Base-by-base conservation (phyloP, 345 rosid species). In the Salix brachista region DNA sequence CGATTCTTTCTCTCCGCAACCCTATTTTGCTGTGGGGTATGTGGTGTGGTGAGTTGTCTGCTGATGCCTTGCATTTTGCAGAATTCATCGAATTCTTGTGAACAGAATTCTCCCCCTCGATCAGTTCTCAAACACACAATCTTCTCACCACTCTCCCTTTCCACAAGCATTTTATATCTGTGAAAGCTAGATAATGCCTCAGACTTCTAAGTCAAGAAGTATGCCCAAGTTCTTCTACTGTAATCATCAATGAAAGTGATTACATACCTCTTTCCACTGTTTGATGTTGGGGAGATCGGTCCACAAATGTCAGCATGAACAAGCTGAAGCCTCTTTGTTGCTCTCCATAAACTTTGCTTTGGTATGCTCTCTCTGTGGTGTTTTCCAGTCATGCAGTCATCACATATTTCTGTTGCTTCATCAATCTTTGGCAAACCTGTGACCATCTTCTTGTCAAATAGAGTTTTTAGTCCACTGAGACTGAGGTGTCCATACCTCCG, bases 341-440 rank as follows among this genome's bases (percentile, higher is more conserved):
- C 62, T 56, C 62, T 56, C 62, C 62, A 56, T 3, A 23, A 18
- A 9, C 62, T 56, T 7, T 56, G 21, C 62, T 56, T 56, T 18
- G 62, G 62, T 18, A 56, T 56, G 58, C 14, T 19, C 3, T 56
- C 62, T 23, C 62, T 19, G 3, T 56, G 62, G 7, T 56, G 64
- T 28, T 30, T 52, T 71, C 74, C 74, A 39, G 50, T 25, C 64
- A 52, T 71, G 64, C 65, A 52, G 50, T 71, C 64, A 30, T 10
- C 17, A 19, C 65, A 72, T 56, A 58, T 36, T 72, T 72, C 5
- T 17, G 48, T 21, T 72, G 50, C 10, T 72, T 41, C 75, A 44
- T 72, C 36, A 65, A 72, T 34, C 23, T 60, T 28, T 73, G 68
- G 76, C 61, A 73, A 73, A n/a, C 76, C 76, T 39, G 21, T 73